Conservation (phyloP, 2,329 filamentous ascomycete species). For the Penicillium sp. region DNA sequence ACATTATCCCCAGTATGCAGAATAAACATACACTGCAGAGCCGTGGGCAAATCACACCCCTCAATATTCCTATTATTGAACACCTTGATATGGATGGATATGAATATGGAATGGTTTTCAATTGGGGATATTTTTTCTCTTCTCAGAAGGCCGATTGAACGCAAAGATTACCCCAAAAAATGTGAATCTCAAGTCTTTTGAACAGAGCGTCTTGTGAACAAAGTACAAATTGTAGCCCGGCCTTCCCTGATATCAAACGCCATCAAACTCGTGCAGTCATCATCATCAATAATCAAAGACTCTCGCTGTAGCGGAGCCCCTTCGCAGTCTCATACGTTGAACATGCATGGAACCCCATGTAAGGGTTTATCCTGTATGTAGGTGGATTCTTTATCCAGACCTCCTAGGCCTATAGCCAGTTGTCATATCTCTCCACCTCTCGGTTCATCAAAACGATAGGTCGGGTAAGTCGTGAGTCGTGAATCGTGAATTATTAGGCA, state of each 20-base stretch:
- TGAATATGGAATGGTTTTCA: not conserved
- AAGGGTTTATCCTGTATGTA: not conserved
- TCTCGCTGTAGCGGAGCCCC: not conserved
- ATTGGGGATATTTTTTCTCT: not conserved
- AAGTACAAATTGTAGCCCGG: not conserved
- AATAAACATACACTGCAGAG: not conserved
- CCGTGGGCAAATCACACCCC: not conserved
- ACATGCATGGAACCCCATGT: not conserved
- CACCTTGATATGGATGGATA: not conserved
- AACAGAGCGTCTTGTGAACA: too few species aligned
- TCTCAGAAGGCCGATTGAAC: not conserved
- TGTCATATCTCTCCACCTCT: not conserved
- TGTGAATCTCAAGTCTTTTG: slow-evolving; percentile 5
- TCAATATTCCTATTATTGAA: not conserved
- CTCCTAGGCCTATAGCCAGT: not conserved
- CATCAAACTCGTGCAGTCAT: slow-evolving; percentile 7
- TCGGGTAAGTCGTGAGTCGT: not conserved
- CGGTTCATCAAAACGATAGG: not conserved
- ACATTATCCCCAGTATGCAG: not conserved
- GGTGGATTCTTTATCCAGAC: not conserved
- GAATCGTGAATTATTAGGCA: slow-evolving; percentile 2
- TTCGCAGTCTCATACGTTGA: not conserved
- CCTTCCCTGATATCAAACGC: slow-evolving; percentile 4
- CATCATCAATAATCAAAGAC: slow-evolving; percentile 10
- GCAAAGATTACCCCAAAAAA: not conserved